Evolutionary conservation across 73 alveolate species (phyloP), one percentile per base, ranked within the genome.

Genomic region (Paramecium primaurelia): DNA sequence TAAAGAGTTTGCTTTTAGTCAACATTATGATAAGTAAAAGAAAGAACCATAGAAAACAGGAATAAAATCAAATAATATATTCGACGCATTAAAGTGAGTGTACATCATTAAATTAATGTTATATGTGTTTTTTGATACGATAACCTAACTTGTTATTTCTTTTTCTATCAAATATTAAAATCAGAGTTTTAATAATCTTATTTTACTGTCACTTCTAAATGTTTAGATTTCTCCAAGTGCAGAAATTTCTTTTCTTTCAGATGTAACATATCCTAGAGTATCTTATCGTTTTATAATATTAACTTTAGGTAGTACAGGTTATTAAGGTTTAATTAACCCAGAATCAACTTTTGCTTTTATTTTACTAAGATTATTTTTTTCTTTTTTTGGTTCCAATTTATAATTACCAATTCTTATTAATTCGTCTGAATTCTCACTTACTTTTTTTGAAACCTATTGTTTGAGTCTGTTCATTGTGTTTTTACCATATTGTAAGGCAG

Each of bases 371-470:
- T 42, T 32, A 11, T 11, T 0, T 45, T 36, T 20, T 2, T 28
- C 75, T 25, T 42, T 45, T 42, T 80, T 42, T 22, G 77, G 77
- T 1, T 45, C 73, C n/a, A 45, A 44, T 7, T 25, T 40, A 73
- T 0, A 30, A 10, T 45, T 42, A 28, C 91, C 91, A n/a, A 44
- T n/a, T 12, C 75, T 14, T 14, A 80, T 80, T 37, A 80, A 16
- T 49, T 80, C 91, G 8, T 80, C 91, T 4, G 91, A 80, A 25
- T 80, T 80, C 14, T 80, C 91, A 47, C 91, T 80, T 38, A 80
- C 91, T 49, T 80, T 80, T 25, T 80, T 80, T 11, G 91, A 80
- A 11, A 80, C 58, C 12, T 32, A 32, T 80, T 80, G 38, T 45
- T 80, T 80, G 11, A 80, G 32, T 36, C 88, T 42, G 10, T n/a